Percentiles rank a stretch among this genome's conserved stretches.
Conservation (phyloP, 73 alveolate genomes). For the Tetrahymena elliotti region DNA sequence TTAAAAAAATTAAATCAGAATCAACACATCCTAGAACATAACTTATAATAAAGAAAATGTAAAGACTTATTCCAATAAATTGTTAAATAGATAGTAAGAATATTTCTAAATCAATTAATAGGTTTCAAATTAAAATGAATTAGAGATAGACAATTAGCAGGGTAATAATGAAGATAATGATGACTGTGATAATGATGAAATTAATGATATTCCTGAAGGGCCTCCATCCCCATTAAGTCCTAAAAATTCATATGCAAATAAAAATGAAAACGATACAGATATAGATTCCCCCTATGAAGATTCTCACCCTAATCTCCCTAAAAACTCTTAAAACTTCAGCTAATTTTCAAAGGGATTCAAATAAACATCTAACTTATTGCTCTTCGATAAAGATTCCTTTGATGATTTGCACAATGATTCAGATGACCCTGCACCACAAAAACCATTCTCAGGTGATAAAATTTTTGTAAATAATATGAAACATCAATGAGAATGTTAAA, state of each 20-base stretch:
- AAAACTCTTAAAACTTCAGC: not conserved
- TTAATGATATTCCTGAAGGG: not conserved
- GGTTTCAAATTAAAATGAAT: not conserved
- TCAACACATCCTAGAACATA: not conserved
- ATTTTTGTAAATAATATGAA: not conserved
- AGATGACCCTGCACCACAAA: not conserved
- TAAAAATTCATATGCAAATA: not conserved
- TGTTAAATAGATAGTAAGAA: not conserved
- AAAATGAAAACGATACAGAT: not conserved
- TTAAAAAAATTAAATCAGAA: not conserved
- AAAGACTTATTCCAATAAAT: not conserved
- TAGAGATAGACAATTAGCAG: not conserved
- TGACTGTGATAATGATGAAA: not conserved
- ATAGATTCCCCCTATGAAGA: not conserved
- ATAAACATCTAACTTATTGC: not conserved
- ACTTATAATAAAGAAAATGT: not conserved
- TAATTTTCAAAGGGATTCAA: not conserved
- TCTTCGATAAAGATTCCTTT: not conserved
- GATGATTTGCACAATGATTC: not conserved
- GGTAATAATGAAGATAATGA: not conserved
- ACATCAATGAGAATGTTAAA: not conserved
- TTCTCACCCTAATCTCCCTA: not conserved
- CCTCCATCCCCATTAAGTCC: not conserved
- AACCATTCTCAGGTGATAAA: not conserved
- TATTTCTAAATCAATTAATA: not conserved